Evolutionary conservation across 768 basidiomycete genomes (phyloP), one percentile per base, ranked within the genome.

Genomic region (Dendrothele bispora): DNA sequence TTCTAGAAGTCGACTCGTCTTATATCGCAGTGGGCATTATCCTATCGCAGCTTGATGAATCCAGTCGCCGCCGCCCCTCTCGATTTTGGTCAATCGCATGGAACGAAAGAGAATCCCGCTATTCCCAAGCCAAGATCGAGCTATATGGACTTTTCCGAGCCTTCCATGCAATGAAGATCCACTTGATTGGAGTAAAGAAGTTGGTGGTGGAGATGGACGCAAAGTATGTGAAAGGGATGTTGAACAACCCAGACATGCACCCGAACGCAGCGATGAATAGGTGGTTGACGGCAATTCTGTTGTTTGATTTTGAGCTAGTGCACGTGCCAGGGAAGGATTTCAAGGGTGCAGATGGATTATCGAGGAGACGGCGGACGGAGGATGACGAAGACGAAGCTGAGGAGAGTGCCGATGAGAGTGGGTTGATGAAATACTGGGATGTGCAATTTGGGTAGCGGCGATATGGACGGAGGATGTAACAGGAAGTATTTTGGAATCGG

Each of bases 261-360:
- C 43, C 43, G 2, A 44, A 44, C 32, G 14, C 32, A 34, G 2
- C 37, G 50, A 1, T 58, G 26, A 32, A 47, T 58, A 57, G 50
- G 7, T 44, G 57, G 10, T 69, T 69, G 70, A 64, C 69, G 28
- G 55, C 56, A 14, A 68, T 70, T 4, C 44, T 65, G 1, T 20
- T 62, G 20, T 71, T 65, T 44, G 46, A 68, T 43, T 72, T 73
- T 36, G 50, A 50, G 14, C 46, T 73, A 0, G 24, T 52, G 2
- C 70, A 73, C 41, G 58, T 73, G 1, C 70, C 69, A 1, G 68
- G 54, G 4, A 49, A 52, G 0, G 40, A 45, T 26, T 65, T 66
- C 45, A 49, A 48, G 41, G 68, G 63, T 7, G 65, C 71, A 4
- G 71, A 71, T 53, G 68, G 51, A 0, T 42, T 73, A 14, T 72